Evolutionary conservation across 1,284 basidiomycete genomes (phyloP), one percentile per base, ranked within the genome.

Genomic region (Apiotrichum akiyoshidainum): DNA sequence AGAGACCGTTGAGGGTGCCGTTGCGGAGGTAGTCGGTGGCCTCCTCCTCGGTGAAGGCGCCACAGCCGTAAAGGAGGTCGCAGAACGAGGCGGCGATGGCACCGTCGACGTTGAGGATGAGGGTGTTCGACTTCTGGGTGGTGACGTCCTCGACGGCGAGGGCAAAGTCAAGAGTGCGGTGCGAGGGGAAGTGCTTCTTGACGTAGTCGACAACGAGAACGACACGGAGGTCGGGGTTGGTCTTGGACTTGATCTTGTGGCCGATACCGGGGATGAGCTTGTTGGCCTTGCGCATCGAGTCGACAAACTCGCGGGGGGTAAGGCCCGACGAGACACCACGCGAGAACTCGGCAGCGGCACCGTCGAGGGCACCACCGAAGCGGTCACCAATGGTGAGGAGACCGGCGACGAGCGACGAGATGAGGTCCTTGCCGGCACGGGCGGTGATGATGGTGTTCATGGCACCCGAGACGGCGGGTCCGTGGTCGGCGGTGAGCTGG

Each of bases 391-490:
- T 99, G 66, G 95, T 98, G 74, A 99, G 83, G 61, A 98, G 86
- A 84, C 95, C 95, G 60, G 94, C 92, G 14, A 91, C 90, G 65
- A 99, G 85, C 65, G 92, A 97, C 26, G 93, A 97, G 78, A 99
- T 94, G 68, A 99, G 81, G 79, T 99, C 95, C 83, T 99, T 99
- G 79, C 95, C 95, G 51, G 95, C 95, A 83, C 95, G 94, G 48
- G 93, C 89, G 33, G 95, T 94, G 78, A 99, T 94, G 78, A 99
- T 98, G 65, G 95, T 98, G 84, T 96, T 99, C 95, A 99, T 99
- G 35, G 95, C 95, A 81, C 94, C 89, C 54, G 73, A 81, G 47
- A 83, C 82, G 63, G 92, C 92, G n/a, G 92, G 92, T 74, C 92
- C 94, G 81, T 99, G 95, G 80, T 99, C 95, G 68, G 94, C 95